Base-by-base conservation (phyloP, 129 eudicot genomes). In the Centrapalus pauciflorus region DNA sequence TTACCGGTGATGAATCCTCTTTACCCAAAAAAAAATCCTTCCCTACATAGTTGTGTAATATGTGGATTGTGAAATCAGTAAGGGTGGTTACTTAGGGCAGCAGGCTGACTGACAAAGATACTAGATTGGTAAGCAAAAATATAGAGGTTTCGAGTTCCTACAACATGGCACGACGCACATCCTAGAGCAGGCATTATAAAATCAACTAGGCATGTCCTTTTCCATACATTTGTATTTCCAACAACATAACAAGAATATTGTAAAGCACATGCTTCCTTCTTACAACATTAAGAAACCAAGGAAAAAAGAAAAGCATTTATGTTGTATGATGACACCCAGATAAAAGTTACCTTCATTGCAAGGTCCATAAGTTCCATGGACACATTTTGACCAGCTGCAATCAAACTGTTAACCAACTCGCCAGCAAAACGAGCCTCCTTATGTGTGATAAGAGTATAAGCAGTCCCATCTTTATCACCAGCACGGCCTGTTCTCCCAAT, bases 401-500 rank as follows among this genome's bases (percentile, higher is more conserved):
- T 75, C 84, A 93, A 80, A 72, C 95, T 89, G 72, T 89, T 93
- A 23, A 86, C 95, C 76, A 93, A 73, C 40, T 93, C 99, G 20
- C 96, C 96, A 65, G 99, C 96, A 84, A 93, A 93, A 49, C 96
- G 84, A 11, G 96, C 95, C 81, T 93, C 99, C 80, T 89, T 93
- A 32, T 54, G 90, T 20, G 99, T 93, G 55, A 93, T 82, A 57
- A 93, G 99, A 63, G 99, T 93, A 75, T 86, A 93, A 40, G 99
- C 99, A 70, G 87, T 83, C 60, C 99, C 99, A 55, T 93, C 99
- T 84, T 93, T 93, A 65, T 93, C 99, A 33, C 99, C 99, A 13
- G 99, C 99, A 71, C 99, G 96, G 1, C 99, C 99, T 30, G 99
- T 94, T 82, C 99, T 89, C 35, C 99, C 99, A 74, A 94, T 94